Evolutionary conservation across 1,139 yeast genomes (phyloP).

Genomic region (Protomyces gravidus): DNA sequence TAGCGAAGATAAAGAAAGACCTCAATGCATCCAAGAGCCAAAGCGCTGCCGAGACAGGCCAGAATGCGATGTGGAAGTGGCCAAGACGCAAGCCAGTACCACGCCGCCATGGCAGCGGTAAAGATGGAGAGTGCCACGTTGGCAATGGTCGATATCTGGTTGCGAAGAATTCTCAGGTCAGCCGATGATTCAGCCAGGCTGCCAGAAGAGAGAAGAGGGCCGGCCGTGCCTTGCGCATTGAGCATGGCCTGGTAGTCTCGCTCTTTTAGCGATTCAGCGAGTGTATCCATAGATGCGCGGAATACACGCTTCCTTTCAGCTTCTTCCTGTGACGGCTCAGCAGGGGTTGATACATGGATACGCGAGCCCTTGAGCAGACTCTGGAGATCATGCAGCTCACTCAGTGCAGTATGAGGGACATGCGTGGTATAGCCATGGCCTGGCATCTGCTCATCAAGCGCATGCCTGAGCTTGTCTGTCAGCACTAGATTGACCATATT

Average conservation of each 20-base stretch:
- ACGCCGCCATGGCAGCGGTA: conserved; percentile 28
- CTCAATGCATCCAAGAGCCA: conserved; percentile 6
- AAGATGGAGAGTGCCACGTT: conserved; percentile 18
- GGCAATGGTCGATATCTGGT: conserved; percentile 18
- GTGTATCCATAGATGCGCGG: background rate
- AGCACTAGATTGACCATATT: background rate
- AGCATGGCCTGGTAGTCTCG: background rate
- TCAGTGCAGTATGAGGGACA: background rate
- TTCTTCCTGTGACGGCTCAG: background rate
- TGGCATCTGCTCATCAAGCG: background rate
- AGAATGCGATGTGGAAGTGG: background rate
- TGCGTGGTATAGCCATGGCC: background rate
- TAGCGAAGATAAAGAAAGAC: conserved; percentile 22
- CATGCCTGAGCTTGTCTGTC: background rate
- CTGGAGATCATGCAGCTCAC: background rate
- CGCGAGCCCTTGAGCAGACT: background rate
- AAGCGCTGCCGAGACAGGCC: conserved; percentile 10
- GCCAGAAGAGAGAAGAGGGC: background rate
- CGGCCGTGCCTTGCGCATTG: background rate
- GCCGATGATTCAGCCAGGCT: conserved; percentile 9
- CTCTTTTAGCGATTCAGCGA: background rate
- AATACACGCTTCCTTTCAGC: background rate
- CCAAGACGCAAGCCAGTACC: conserved; percentile 23
- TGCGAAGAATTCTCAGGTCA: conserved; percentile 8
- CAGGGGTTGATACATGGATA: background rate